Conservation (phyloP, 116 monocot species). For the Dioscorea cayenensis region DNA sequence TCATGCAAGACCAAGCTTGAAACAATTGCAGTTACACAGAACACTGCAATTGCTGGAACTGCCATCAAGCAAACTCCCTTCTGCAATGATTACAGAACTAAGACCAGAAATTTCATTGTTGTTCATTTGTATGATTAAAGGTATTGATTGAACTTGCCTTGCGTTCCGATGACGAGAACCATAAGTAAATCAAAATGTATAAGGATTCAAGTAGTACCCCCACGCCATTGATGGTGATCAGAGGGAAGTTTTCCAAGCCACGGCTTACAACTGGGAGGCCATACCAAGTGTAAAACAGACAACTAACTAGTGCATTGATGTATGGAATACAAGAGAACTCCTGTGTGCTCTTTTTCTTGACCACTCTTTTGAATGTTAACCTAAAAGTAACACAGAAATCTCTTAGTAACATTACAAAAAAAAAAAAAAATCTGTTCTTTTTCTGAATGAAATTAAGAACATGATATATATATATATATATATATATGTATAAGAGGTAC, state of each 20-base stretch:
- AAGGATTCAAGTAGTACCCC: slow-evolving; percentile 42
- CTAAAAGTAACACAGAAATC: slow-evolving; percentile 3
- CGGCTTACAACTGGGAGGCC: slow-evolving; percentile 49
- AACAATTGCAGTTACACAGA: slow-evolving; percentile 21
- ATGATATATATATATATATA: background rate
- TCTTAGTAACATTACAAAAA: slow-evolving; percentile 6
- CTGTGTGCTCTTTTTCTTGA: slow-evolving; percentile 36
- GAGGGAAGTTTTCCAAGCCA: slow-evolving; percentile 40
- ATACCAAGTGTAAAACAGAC: slow-evolving; percentile 60
- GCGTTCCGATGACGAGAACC: slow-evolving; percentile 29
- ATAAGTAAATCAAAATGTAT: slow-evolving; percentile 39
- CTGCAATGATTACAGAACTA: slow-evolving; percentile 17
- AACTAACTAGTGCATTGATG: slow-evolving; percentile 39
- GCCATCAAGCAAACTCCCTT: slow-evolving; percentile 22
- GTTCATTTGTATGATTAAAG: background rate
- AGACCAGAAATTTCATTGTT: too few species aligned
- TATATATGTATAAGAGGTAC: slow-evolving; percentile 23
- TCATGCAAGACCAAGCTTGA: slow-evolving; percentile 41
- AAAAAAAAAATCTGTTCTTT: background rate
- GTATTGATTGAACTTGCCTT: slow-evolving; percentile 26
- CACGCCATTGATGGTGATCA: slow-evolving; percentile 48
- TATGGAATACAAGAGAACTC: slow-evolving; percentile 55
- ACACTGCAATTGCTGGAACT: slow-evolving; percentile 25
- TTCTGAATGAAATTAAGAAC: background rate
- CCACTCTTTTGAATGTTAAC: slow-evolving; percentile 49